These are phyloP conservation scores for Conidiobolus incongruus DNA, from an alignment of 371 early-diverging fungal genomes.

Conservation along the genomic window DNA sequence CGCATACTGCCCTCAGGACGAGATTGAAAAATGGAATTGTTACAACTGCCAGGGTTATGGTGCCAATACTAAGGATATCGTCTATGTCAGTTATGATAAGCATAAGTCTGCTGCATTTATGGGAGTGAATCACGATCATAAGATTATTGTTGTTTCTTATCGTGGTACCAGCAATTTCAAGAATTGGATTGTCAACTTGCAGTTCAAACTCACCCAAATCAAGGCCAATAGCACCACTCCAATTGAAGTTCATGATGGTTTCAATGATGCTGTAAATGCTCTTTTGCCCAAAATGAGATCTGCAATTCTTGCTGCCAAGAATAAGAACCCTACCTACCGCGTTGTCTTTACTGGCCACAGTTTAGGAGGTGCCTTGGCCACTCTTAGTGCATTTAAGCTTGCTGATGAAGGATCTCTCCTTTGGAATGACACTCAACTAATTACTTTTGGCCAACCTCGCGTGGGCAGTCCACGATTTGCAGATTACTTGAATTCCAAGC, in stretches of 20 bases:
- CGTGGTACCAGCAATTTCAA: background rate
- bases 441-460: conserved; percentile 18
- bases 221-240: background rate
- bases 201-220: background rate
- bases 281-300: background rate
- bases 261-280: conserved; percentile 2
- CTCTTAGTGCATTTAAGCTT: background rate
- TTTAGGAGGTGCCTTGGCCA: conserved; percentile 5
- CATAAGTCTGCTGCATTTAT: background rate
- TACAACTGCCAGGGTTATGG: background rate
- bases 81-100: background rate
- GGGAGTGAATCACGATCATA: background rate
- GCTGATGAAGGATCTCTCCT: background rate
- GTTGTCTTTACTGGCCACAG: conserved; percentile 6
- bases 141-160: conserved; percentile 1
- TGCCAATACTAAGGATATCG: background rate
- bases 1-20: background rate
- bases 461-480: conserved; percentile 18
- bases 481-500: background rate
- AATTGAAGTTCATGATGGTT: conserved; percentile 1
- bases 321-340: conserved; percentile 2
- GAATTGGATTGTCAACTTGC: conserved; percentile 1
- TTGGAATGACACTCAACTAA: background rate
- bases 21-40: background rate
- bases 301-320: background rate